Conservation (phyloP, 352 stramenopile genomes). For the Phytophthora hybrid region DNA sequence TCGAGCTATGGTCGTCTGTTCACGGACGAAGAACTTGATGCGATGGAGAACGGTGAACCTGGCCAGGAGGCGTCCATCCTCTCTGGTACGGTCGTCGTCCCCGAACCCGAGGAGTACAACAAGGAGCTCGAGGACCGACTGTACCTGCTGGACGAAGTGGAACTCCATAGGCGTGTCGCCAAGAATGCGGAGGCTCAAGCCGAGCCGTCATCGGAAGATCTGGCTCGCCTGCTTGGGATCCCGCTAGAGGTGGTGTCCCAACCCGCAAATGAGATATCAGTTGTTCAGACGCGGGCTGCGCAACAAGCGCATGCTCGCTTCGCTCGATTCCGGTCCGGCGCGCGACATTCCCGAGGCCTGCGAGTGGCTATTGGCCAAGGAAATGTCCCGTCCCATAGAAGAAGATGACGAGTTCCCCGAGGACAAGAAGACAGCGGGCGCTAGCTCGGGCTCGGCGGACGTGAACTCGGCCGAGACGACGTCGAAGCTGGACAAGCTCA, state of each 20-base stretch:
- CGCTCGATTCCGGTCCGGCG: too few species aligned
- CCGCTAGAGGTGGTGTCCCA: background rate
- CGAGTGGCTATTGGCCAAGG: too few species aligned
- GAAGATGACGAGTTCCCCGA: too few species aligned
- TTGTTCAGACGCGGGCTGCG: too few species aligned
- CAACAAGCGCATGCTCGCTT: too few species aligned
- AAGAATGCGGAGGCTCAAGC: background rate
- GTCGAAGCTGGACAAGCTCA: background rate
- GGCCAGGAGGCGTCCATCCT: background rate
- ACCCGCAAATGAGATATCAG: too few species aligned
- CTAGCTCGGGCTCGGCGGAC: too few species aligned
- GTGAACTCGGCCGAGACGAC: too few species aligned
- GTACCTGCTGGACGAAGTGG: conserved; percentile 2
- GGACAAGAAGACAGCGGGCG: too few species aligned
- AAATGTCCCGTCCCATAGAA: too few species aligned
- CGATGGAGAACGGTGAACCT: background rate
- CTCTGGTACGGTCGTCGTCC: background rate
- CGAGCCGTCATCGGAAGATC: background rate
- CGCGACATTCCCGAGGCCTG: too few species aligned
- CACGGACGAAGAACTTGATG: background rate
- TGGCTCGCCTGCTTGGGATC: background rate
- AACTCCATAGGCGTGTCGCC: background rate
- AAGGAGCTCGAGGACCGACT: conserved; percentile 9
- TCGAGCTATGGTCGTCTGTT: background rate
- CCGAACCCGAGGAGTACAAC: background rate